These are phyloP conservation scores for Trichoderma gracile DNA, from an alignment of 2,329 filamentous ascomycete species.

Conservation along the genomic window DNA sequence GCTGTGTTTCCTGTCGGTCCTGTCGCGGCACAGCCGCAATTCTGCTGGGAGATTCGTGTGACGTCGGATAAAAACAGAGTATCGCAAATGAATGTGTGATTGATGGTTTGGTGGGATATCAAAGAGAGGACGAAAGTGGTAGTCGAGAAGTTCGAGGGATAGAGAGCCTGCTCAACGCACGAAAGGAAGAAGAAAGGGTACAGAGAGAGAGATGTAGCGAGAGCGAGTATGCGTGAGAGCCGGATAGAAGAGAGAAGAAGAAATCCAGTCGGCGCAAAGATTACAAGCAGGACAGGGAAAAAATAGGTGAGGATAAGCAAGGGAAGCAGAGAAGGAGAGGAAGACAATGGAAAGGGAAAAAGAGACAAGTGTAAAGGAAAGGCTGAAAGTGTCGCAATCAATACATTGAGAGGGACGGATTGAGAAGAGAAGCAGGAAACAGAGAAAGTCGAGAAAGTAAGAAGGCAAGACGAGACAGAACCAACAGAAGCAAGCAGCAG, in stretches of 20 bases:
- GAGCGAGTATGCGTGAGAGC: neutral
- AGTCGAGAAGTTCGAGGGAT: neutral
- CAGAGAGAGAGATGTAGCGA: neutral
- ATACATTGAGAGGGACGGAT: slow-evolving; percentile 3
- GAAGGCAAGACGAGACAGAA: too few relatives aligned
- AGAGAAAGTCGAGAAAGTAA: neutral
- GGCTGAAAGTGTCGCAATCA: neutral
- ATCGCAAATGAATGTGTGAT: neutral
- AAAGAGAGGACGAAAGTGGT: neutral
- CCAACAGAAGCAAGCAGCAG: too few relatives aligned
- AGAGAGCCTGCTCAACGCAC: slow-evolving; percentile 17
- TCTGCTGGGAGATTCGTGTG: neutral
- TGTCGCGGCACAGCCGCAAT: slow-evolving; percentile 20
- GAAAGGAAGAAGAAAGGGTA: neutral
- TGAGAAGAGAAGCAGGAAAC: neutral
- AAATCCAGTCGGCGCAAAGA: slow-evolving; percentile 1
- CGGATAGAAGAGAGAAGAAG: neutral
- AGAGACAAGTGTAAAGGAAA: neutral
- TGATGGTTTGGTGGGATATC: neutral
- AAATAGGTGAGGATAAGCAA: neutral
- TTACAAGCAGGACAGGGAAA: slow-evolving; percentile 10
- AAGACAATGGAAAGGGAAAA: neutral
- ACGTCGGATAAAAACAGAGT: neutral
- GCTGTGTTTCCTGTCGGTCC: neutral
- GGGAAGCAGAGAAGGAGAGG: neutral